Conservation (phyloP, 1,284 basidiomycete species). For the Moniliella sp. region DNA sequence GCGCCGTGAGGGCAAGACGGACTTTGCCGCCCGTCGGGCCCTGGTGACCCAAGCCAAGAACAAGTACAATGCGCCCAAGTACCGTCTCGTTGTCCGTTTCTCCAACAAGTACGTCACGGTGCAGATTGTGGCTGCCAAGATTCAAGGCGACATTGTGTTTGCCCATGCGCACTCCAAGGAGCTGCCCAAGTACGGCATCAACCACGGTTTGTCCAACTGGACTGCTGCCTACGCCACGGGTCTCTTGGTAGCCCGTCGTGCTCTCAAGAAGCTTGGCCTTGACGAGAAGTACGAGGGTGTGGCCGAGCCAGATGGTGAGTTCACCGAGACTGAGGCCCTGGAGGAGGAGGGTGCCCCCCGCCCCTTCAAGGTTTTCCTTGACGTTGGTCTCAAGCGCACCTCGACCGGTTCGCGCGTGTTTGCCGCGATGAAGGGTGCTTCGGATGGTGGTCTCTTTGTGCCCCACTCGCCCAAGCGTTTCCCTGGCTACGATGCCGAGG, state of each 20-base stretch:
- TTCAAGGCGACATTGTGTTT: slow-evolving; percentile 87
- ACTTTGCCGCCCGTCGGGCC: slow-evolving; percentile 94
- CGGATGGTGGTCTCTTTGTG: slow-evolving; percentile 90
- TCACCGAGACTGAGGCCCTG: slow-evolving; percentile 58
- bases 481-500: slow-evolving; percentile 87
- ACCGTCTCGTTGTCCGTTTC: slow-evolving; percentile 90
- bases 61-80: slow-evolving; percentile 97
- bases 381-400: slow-evolving; percentile 92
- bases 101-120: slow-evolving; percentile 31
- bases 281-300: slow-evolving; percentile 98
- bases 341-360: slow-evolving; percentile 82
- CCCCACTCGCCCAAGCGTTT: slow-evolving; percentile 96
- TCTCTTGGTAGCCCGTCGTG: slow-evolving; percentile 80
- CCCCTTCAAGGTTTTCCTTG: slow-evolving; percentile 95
- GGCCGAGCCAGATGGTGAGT: slow-evolving; percentile 67
- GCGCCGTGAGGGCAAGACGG: slow-evolving; percentile 72
- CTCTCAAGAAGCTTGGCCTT: slow-evolving; percentile 78
- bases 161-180: slow-evolving; percentile 52
- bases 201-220: slow-evolving; percentile 97
- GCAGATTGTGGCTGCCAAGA: slow-evolving; percentile 80
- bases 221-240: slow-evolving; percentile 94
- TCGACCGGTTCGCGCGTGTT: slow-evolving; percentile 95
- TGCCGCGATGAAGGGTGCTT: slow-evolving; percentile 95
- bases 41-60: slow-evolving; percentile 95
- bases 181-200: slow-evolving; percentile 85